A percentile compares a stretch with the other conserved stretches of the same genome.
phyloP scores from a whole-genome alignment of 75 land plant genomes.

The Pinus taeda region DNA sequence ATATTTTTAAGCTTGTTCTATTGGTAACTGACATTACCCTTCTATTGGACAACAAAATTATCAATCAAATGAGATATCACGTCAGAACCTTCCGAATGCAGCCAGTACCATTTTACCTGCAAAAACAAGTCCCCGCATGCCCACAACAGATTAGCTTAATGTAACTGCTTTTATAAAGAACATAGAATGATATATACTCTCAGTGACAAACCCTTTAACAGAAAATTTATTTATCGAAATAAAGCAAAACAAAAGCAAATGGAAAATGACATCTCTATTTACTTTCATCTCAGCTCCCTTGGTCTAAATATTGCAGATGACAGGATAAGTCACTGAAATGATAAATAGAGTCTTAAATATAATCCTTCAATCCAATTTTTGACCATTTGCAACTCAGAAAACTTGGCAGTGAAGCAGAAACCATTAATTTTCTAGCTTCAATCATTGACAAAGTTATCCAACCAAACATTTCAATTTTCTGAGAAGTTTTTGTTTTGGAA shows the following conservation, averaged over 20 bases:
- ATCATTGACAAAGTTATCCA: not conserved
- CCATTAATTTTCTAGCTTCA: not conserved
- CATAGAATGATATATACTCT: not conserved
- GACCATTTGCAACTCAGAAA: not conserved
- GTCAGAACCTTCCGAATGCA: constrained; percentile 19
- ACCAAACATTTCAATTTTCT: constrained; percentile 25
- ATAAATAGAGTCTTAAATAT: too few species aligned
- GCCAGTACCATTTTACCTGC: constrained; percentile 16
- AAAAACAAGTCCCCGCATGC: not conserved
- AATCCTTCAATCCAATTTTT: too few species aligned
- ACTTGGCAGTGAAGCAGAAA: not conserved
- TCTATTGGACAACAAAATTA: constrained; percentile 5
- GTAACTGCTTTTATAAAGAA: not conserved
- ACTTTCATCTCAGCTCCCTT: not conserved
- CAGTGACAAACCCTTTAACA: not conserved
- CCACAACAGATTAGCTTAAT: constrained; percentile 3
- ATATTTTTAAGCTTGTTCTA: too few species aligned
- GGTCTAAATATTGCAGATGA: not conserved
- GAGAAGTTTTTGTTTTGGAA: constrained; percentile 86
- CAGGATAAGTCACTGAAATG: not conserved
- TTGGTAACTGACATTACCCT: too few species aligned
- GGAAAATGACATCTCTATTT: not conserved
- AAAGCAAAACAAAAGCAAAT: constrained; percentile 5
- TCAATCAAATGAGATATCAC: constrained; percentile 15
- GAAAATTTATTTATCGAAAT: not conserved